phyloP scores from a whole-genome alignment of 106 monocot species.

The Dendrobium chrysotoxum region DNA sequence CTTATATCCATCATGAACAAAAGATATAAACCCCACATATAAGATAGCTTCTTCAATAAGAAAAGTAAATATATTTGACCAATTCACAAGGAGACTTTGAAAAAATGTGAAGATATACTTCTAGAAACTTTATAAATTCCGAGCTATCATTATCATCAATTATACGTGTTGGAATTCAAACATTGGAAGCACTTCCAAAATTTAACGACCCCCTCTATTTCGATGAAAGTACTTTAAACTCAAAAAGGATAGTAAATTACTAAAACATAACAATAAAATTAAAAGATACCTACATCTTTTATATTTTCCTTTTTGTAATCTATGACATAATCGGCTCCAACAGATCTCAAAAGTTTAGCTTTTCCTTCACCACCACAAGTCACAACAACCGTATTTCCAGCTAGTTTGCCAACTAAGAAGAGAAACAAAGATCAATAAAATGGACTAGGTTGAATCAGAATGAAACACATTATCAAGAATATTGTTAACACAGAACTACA shows the following conservation, averaged over 20 bases:
- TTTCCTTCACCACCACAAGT: constrained; percentile 93
- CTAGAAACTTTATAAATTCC: background rate
- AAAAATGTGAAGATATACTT: background rate
- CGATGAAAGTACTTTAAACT: background rate
- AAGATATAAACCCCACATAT: no score
- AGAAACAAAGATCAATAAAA: background rate
- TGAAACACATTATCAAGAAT: background rate
- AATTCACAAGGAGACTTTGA: background rate
- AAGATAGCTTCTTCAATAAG: no score
- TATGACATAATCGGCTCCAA: constrained; percentile 83
- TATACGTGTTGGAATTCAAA: background rate
- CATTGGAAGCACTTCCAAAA: background rate
- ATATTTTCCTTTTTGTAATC: constrained; percentile 83
- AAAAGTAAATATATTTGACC: no score
- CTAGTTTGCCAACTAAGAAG: constrained; percentile 80
- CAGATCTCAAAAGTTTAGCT: constrained; percentile 64
- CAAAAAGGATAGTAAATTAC: no score
- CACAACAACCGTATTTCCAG: constrained; percentile 88
- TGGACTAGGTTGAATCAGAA: background rate
- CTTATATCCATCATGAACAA: no score
- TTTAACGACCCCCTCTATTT: background rate
- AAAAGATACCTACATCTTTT: constrained; percentile 53
- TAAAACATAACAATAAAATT: background rate
- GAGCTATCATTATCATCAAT: background rate
- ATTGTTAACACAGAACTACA: background rate